phyloP scores from a whole-genome alignment of 805 yeast species.

The Limtongia smithiae region DNA sequence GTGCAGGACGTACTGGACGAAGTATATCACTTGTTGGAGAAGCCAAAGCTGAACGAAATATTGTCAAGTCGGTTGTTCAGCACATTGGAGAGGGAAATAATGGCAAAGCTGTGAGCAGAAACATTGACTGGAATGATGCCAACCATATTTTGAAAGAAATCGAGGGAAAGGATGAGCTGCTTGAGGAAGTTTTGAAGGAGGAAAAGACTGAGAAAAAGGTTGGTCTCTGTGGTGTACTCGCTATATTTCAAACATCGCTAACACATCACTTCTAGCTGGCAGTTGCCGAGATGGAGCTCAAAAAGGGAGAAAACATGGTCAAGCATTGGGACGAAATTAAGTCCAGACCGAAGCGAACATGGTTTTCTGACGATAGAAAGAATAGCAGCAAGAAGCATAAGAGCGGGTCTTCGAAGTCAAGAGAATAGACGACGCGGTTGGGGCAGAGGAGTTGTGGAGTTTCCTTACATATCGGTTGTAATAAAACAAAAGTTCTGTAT shows the following conservation, averaged over 20 bases:
- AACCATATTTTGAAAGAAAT: slow-evolving; percentile 63
- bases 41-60: slow-evolving; percentile 74
- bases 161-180: slow-evolving; percentile 53
- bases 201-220: slow-evolving; percentile 82
- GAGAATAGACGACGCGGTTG: too few species aligned
- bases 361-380: slow-evolving; percentile 52
- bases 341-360: slow-evolving; percentile 90
- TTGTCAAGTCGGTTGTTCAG: slow-evolving; percentile 87
- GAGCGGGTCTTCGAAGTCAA: too few species aligned
- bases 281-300: slow-evolving; percentile 85
- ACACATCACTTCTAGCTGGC: slow-evolving; percentile 41
- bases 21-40: slow-evolving; percentile 95
- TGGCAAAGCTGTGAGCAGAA: slow-evolving; percentile 63
- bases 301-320: slow-evolving; percentile 78
- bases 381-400: slow-evolving; percentile 7
- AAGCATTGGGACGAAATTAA: slow-evolving; percentile 77
- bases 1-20: slow-evolving; percentile 96
- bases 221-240: background rate
- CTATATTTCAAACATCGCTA: background rate
- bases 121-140: slow-evolving; percentile 84
- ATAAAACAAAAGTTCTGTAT: too few species aligned
- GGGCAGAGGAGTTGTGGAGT: background rate
- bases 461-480: too few species aligned
- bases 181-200: slow-evolving; percentile 78
- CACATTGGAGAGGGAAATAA: slow-evolving; percentile 60